Evolutionary conservation across 768 basidiomycete species (phyloP).

Genomic region (Sistotremastrum niveocremeum): DNA sequence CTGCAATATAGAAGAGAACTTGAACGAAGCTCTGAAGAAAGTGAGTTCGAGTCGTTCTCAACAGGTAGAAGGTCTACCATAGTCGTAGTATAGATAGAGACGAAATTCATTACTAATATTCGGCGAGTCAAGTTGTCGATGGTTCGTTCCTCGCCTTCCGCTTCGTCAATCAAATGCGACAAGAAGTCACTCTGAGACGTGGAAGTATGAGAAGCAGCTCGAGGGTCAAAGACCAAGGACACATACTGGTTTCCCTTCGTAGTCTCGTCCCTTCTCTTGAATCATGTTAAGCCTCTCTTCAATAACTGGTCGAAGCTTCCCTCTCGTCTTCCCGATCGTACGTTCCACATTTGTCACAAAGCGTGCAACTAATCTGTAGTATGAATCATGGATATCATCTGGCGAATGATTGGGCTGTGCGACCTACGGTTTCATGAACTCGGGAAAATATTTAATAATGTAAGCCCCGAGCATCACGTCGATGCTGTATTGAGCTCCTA

Average conservation of each 20-base stretch:
- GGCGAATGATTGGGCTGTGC: not conserved
- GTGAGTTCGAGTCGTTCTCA: not conserved
- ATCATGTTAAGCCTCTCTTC: slow-evolving; percentile 4
- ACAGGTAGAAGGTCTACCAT: not conserved
- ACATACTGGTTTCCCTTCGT: slow-evolving; percentile 9
- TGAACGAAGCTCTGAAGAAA: not conserved
- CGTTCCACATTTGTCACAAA: slow-evolving; percentile 3
- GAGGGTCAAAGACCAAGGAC: slow-evolving; percentile 10
- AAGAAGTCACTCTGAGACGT: slow-evolving; percentile 9
- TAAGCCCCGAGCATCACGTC: slow-evolving; percentile 12
- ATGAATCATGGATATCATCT: not conserved
- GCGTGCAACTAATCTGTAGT: slow-evolving; percentile 3
- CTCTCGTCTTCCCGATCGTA: not conserved
- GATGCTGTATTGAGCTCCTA: slow-evolving; percentile 19
- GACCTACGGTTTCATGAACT: slow-evolving; percentile 17
- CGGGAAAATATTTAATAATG: slow-evolving; percentile 19
- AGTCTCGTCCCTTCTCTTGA: slow-evolving; percentile 2
- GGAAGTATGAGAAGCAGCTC: not conserved
- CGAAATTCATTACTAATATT: slow-evolving; percentile 1
- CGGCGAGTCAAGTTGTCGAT: not conserved
- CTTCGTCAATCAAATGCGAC: slow-evolving; percentile 10
- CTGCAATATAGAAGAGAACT: not conserved
- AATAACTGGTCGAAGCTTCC: slow-evolving; percentile 3
- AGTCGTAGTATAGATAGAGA: not conserved
- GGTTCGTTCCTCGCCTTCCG: not conserved